Evolutionary conservation across 805 yeast species (phyloP).

Genomic region (Yarrowia sp.): DNA sequence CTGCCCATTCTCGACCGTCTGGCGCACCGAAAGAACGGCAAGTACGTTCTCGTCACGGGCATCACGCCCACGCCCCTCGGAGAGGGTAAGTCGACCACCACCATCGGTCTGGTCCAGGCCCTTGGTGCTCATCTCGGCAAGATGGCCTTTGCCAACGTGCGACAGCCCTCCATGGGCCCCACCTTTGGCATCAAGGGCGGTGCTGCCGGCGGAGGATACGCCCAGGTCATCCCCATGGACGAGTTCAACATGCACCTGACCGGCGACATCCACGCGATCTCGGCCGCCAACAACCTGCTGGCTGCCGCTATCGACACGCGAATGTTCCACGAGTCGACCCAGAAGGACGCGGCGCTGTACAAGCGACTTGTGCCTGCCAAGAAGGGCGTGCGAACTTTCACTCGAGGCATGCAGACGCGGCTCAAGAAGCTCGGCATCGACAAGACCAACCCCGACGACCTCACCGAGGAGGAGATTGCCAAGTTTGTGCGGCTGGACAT

Average conservation of each 20-base stretch:
- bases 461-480: constrained; percentile 70
- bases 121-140: constrained; percentile 82
- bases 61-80: constrained; percentile 98
- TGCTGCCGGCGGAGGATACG: constrained; percentile 98
- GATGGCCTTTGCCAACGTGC: constrained; percentile 86
- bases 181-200: constrained; percentile 99
- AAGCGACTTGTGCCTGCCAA: constrained; percentile 82
- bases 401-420: constrained; percentile 74
- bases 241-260: constrained; percentile 97
- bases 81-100: constrained; percentile 96
- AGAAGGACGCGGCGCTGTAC: constrained; percentile 74
- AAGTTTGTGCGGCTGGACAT: constrained; percentile 81
- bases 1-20: constrained; percentile 69
- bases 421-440: constrained; percentile 73
- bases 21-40: constrained; percentile 63
- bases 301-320: constrained; percentile 98
- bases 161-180: constrained; percentile 99
- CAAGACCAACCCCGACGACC: constrained; percentile 72
- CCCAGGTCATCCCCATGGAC: constrained; percentile 98
- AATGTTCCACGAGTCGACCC: constrained; percentile 90
- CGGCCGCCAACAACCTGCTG: constrained; percentile 87
- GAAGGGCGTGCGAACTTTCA: constrained; percentile 72
- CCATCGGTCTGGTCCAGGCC: constrained; percentile 94
- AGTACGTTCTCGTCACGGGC: constrained; percentile 90
- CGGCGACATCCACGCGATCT: constrained; percentile 96